These are phyloP conservation scores for Lactarius indigo DNA, from an alignment of 768 basidiomycete species.

Conservation along the genomic window DNA sequence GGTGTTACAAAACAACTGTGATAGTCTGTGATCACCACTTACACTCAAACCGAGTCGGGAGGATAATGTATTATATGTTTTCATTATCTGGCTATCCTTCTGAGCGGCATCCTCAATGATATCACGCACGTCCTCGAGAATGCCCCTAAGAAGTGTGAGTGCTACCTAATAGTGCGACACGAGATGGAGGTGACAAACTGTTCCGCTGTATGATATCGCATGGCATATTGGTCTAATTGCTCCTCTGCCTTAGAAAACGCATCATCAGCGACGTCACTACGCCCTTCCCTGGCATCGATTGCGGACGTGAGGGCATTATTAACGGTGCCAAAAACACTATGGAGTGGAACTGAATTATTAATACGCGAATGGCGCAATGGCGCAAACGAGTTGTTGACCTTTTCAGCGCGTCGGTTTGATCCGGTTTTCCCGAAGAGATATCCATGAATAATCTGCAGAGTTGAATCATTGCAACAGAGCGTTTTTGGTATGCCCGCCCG, in stretches of 20 bases:
- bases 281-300: conserved; percentile 16
- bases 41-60: conserved; percentile 17
- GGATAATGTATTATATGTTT: conserved; percentile 18
- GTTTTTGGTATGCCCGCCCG: conserved; percentile 21
- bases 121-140: conserved; percentile 19
- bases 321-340: conserved; percentile 16
- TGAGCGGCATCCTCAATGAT: conserved; percentile 24
- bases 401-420: conserved; percentile 20
- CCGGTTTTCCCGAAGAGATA: conserved; percentile 19
- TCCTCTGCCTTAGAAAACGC: conserved; percentile 21
- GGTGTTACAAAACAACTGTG: neutral
- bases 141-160: conserved; percentile 2
- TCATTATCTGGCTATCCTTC: conserved; percentile 19
- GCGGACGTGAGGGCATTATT: conserved; percentile 19
- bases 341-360: neutral
- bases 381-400: neutral
- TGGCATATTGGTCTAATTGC: conserved; percentile 15
- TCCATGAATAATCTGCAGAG: conserved; percentile 21
- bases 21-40: neutral
- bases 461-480: conserved; percentile 23
- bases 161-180: neutral
- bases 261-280: conserved; percentile 12
- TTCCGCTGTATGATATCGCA: conserved; percentile 11
- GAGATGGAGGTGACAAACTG: conserved; percentile 11
- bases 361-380: neutral